Conservation (phyloP, 768 basidiomycete species). For the Mycena sanguinolenta region DNA sequence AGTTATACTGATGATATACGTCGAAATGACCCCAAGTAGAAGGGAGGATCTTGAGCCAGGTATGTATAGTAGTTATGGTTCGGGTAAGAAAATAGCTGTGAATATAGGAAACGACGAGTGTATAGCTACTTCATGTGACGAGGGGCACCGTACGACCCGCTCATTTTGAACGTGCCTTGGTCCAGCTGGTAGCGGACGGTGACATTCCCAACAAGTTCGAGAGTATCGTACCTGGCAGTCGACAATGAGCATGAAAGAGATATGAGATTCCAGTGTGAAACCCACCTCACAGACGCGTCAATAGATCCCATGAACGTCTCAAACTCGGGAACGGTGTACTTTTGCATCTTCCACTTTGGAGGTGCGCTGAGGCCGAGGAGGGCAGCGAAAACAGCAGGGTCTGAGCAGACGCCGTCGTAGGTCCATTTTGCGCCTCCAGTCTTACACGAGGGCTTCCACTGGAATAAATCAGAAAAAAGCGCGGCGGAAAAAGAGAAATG, state of each 20-base stretch:
- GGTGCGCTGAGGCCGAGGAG: conserved; percentile 51
- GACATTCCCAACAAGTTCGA: conserved; percentile 53
- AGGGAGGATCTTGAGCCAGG: not conserved
- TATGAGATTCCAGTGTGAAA: not conserved
- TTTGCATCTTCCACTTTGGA: conserved; percentile 57
- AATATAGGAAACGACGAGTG: not conserved
- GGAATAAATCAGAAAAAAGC: not conserved
- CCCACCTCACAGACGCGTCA: conserved; percentile 49
- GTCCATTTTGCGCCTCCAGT: conserved; percentile 53
- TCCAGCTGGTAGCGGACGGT: conserved; percentile 55
- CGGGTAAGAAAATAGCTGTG: not conserved
- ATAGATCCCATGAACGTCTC: conserved; percentile 43
- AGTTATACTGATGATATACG: not conserved
- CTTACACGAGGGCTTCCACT: conserved; percentile 59
- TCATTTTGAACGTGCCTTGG: conserved; percentile 62
- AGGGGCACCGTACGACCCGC: conserved; percentile 54
- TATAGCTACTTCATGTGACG: conserved; percentile 19
- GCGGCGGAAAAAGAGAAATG: not conserved
- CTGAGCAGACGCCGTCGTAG: conserved; percentile 58
- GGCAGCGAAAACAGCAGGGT: conserved; percentile 55
- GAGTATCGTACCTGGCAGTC: conserved; percentile 46
- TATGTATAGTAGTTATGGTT: not conserved
- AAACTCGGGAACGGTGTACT: conserved; percentile 46
- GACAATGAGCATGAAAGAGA: not conserved
- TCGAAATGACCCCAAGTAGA: not conserved